Evolutionary conservation across 2,329 filamentous ascomycete genomes (phyloP), one percentile per base, ranked within the genome.

Genomic region (Orbilia ellipsospora): DNA sequence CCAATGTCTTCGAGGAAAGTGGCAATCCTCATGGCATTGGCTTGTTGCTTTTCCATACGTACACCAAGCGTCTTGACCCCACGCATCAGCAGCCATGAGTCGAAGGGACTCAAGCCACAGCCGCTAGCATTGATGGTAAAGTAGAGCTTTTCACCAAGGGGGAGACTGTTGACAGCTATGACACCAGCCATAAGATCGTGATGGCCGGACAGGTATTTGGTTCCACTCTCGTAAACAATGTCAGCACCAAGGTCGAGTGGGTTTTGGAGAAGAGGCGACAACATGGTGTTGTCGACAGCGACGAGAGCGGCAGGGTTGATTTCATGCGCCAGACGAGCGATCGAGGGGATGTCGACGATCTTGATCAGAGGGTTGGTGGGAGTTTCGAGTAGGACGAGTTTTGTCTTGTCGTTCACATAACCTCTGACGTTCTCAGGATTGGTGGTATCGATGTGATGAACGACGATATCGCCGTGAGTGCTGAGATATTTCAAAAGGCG

Each of bases 131-230:
- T 99, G 86, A 99, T 97, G 69, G 93, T 94, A 84, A 97, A 98
- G 85, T 91, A 99, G 79, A 99, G 89, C 81, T 91, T 92, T 80
- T 99, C 93, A 55, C 91, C 94, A 28, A 99, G 85, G 2, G 88
- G 85, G 3, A 88, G 83, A 81, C 96, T 90, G 82, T 98, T 98
- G 82, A 94, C 89, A 20, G 94, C 95, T 78, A 99, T 91, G 31
- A 99, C 93, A 77, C 96, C 95, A 8, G 95, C 95, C 95, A 99
- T 99, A 81, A 99, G 91, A 82, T 99, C 96, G 85, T 99, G 95
- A 82, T 99, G 95, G 36, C 95, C 95, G 0, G 94, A 98, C 4
- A 99, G 87, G 81, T 99, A 99, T 83, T 99, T 99, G 23, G 95
- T 99, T 67, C 95, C 95, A 26, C 92, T 96, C 84, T 99, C 95